Evolutionary conservation across 345 rosid genomes (phyloP).

Genomic region (Eucalyptus tenuipes): DNA sequence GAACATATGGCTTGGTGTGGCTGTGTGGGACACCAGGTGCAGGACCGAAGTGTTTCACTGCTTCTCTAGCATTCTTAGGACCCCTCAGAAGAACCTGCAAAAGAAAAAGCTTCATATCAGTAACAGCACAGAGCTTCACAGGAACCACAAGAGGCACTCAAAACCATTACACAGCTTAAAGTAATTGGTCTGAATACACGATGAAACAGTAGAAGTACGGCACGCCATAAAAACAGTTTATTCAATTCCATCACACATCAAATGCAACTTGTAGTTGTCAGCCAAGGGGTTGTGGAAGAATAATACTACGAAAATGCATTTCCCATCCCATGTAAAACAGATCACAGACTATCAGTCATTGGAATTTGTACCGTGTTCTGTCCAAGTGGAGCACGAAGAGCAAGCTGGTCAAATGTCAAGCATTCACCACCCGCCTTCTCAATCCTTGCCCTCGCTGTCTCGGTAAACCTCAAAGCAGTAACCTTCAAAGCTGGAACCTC

Average conservation of each 20-base stretch:
- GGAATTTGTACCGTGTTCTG: slow-evolving; percentile 63
- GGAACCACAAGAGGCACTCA: not conserved
- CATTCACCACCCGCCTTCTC: slow-evolving; percentile 98
- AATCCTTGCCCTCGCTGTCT: slow-evolving; percentile 85
- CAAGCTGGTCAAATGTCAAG: slow-evolving; percentile 87
- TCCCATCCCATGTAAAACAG: not conserved
- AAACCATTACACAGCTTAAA: not conserved
- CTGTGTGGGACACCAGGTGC: slow-evolving; percentile 85
- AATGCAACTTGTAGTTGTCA: not conserved
- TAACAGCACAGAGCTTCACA: not conserved
- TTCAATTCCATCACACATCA: not conserved
- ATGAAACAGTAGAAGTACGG: not conserved
- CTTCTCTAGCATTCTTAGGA: slow-evolving; percentile 67
- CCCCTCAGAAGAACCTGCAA: slow-evolving; percentile 55
- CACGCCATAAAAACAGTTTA: not conserved
- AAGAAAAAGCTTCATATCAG: not conserved
- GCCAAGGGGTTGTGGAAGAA: not conserved
- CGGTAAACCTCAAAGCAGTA: slow-evolving; percentile 79
- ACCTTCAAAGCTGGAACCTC: slow-evolving; percentile 76
- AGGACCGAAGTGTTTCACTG: slow-evolving; percentile 70
- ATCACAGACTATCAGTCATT: not conserved
- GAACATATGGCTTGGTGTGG: slow-evolving; percentile 60
- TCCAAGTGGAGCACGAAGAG: slow-evolving; percentile 84
- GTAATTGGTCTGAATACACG: not conserved
- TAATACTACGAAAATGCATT: not conserved